A percentile compares a stretch with the other conserved stretches of the same genome.
Evolutionary conservation across 768 basidiomycete genomes (phyloP).

Genomic region (Amylocystis lapponica): DNA sequence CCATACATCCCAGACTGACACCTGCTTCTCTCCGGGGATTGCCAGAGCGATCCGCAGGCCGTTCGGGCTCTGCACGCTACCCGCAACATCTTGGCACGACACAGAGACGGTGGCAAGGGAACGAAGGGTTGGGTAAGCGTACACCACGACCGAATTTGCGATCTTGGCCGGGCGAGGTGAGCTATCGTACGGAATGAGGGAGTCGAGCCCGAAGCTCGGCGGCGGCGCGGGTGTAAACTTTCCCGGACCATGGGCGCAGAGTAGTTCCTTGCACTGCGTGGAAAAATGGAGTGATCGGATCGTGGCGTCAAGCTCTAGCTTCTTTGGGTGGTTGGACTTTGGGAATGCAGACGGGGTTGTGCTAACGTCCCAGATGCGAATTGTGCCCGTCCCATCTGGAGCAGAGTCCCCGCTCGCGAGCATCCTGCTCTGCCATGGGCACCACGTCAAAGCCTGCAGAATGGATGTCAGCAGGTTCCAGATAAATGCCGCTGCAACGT

Average conservation of each 20-base stretch:
- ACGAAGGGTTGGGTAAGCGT: conserved; percentile 55
- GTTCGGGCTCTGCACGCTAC: conserved; percentile 49
- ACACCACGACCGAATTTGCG: conserved; percentile 38
- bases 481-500: conserved; percentile 7
- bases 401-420: conserved; percentile 40
- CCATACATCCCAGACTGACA: conserved; percentile 61
- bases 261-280: conserved; percentile 75
- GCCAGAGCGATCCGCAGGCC: conserved; percentile 52
- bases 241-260: conserved; percentile 73
- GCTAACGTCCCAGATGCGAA: conserved; percentile 52
- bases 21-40: conserved; percentile 56
- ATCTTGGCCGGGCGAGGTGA: conserved; percentile 8
- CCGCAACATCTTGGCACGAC: conserved; percentile 46
- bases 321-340: conserved; percentile 28
- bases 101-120: conserved; percentile 46
- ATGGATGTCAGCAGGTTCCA: neutral
- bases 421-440: conserved; percentile 48
- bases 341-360: conserved; percentile 38
- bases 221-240: conserved; percentile 20
- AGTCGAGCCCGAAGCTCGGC: conserved; percentile 4
- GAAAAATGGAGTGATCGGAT: conserved; percentile 73
- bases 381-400: conserved; percentile 40
- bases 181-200: neutral
- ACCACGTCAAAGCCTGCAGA: conserved; percentile 50
- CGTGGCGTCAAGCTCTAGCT: conserved; percentile 46